These are phyloP conservation scores for Penicillium bialowiezense DNA, from an alignment of 495 filamentous ascomycete species.

Conservation along the genomic window DNA sequence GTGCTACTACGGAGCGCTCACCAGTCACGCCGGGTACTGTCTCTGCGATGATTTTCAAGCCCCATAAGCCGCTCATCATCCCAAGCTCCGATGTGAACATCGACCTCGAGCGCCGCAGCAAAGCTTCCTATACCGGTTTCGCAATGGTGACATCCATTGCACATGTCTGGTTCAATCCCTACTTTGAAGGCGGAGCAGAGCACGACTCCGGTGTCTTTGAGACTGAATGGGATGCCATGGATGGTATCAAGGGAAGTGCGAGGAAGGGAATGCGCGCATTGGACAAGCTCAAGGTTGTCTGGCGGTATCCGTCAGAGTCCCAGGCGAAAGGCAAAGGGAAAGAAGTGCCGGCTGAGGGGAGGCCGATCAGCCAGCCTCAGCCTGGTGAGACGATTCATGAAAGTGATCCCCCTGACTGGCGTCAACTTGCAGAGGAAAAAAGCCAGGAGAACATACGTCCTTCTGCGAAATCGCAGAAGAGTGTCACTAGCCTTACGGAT, in stretches of 20 bases:
- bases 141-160: slow-evolving; percentile 91
- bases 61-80: slow-evolving; percentile 60
- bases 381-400: slow-evolving; percentile 65
- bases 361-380: slow-evolving; percentile 55
- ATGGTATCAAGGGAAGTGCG: slow-evolving; percentile 75
- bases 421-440: slow-evolving; percentile 31
- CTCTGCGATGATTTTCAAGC: slow-evolving; percentile 73
- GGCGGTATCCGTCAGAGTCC: slow-evolving; percentile 50
- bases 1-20: too few relatives aligned
- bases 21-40: slow-evolving; percentile 7
- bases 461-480: slow-evolving; percentile 3
- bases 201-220: slow-evolving; percentile 59
- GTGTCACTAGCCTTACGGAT: slow-evolving; percentile 4
- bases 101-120: slow-evolving; percentile 77
- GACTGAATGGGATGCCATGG: slow-evolving; percentile 63
- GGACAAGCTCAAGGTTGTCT: slow-evolving; percentile 84
- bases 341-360: slow-evolving; percentile 18
- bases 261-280: slow-evolving; percentile 78
- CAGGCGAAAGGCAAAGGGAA: slow-evolving; percentile 18
- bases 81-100: slow-evolving; percentile 87
- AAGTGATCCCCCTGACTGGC: slow-evolving; percentile 69
- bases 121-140: slow-evolving; percentile 66
- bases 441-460: neutral
- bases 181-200: slow-evolving; percentile 81
- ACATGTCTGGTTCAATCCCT: slow-evolving; percentile 95